Evolutionary conservation across 306 rosid species (phyloP).

Genomic region (Fragaria nilgerrensis): DNA sequence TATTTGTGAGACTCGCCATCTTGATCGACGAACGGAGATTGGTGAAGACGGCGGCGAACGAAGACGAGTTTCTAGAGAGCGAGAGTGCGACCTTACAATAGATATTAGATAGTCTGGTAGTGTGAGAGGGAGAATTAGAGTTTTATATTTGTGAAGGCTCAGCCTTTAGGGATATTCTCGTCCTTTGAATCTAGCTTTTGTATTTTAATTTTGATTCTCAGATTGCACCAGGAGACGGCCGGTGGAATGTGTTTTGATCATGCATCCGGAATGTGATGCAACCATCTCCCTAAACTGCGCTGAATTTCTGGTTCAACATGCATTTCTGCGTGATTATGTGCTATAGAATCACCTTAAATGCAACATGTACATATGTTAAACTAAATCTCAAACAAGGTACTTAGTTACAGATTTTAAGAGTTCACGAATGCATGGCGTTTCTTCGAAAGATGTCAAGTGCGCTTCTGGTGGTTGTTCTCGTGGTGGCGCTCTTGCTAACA

Average conservation of each 20-base stretch:
- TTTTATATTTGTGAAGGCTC: not conserved
- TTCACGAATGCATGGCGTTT: not conserved
- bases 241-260: not conserved
- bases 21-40: not conserved
- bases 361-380: no score
- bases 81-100: not conserved
- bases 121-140: not conserved
- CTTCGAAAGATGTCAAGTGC: not conserved
- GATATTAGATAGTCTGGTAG: not conserved
- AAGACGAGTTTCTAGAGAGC: not conserved
- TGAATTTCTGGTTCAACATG: not conserved
- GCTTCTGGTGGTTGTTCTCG: not conserved
- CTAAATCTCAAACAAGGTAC: not conserved
- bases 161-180: not conserved
- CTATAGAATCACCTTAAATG: not conserved
- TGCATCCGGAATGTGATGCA: conserved; percentile 8
- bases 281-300: not conserved
- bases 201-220: not conserved
- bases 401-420: not conserved
- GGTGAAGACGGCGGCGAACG: not conserved
- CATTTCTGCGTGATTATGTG: not conserved
- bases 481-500: not conserved
- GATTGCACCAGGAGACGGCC: not conserved
- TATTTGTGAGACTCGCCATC: no score
- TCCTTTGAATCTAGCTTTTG: not conserved